Conservation (phyloP, 257 asterid species). For the Solanum gandarillasii region DNA sequence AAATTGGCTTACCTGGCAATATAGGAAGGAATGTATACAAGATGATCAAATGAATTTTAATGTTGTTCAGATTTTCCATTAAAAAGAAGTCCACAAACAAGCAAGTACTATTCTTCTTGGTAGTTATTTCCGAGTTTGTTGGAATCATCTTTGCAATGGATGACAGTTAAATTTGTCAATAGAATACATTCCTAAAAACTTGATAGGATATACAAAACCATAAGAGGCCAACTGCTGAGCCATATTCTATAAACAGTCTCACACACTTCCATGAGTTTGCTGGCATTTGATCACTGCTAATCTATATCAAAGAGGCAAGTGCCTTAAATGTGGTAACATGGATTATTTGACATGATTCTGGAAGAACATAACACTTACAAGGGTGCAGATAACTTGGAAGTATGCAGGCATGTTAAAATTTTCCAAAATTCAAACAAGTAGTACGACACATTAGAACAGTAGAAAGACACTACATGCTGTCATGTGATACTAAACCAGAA, state of each 20-base stretch:
- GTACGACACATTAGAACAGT: background rate
- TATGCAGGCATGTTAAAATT: background rate
- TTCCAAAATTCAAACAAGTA: background rate
- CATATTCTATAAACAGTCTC: background rate
- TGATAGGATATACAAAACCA: background rate
- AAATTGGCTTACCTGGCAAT: background rate
- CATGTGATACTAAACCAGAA: background rate
- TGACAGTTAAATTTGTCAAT: background rate
- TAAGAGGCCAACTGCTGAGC: background rate
- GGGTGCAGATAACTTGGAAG: background rate
- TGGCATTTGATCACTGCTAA: background rate
- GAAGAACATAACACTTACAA: background rate
- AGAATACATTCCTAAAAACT: background rate
- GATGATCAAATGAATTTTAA: background rate
- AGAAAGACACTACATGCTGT: background rate
- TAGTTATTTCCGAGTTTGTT: background rate
- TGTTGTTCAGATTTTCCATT: background rate
- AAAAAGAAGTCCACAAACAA: background rate
- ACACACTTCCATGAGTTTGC: background rate
- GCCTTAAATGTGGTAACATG: background rate
- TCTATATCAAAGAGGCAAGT: background rate
- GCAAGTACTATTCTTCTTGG: background rate
- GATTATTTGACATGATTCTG: background rate
- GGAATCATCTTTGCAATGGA: background rate
- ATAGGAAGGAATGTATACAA: background rate